These are phyloP conservation scores for Epicoccum sorghinum DNA, from an alignment of 2,329 filamentous ascomycete genomes.

Conservation along the genomic window DNA sequence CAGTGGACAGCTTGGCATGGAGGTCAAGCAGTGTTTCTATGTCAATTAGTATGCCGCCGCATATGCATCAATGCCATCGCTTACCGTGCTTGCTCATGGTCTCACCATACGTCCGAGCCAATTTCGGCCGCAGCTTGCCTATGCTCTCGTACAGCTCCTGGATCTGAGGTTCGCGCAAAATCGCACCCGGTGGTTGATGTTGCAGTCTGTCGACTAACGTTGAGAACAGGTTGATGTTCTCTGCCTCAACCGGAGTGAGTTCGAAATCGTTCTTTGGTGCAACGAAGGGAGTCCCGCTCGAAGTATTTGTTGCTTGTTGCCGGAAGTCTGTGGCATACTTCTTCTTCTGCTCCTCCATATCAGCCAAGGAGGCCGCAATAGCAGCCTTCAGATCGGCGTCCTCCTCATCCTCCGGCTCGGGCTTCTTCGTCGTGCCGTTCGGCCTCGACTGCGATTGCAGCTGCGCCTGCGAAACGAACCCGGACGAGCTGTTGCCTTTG, in stretches of 20 bases:
- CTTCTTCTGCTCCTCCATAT: slow-evolving; percentile 99
- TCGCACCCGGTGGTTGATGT: slow-evolving; percentile 93
- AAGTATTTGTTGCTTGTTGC: slow-evolving; percentile 68
- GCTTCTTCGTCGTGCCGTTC: slow-evolving; percentile 46
- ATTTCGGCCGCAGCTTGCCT: slow-evolving; percentile 86
- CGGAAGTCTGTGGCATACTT: slow-evolving; percentile 84
- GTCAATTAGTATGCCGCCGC: slow-evolving; percentile 40
- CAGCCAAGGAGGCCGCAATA: slow-evolving; percentile 90
- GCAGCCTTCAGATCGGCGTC: slow-evolving; percentile 93
- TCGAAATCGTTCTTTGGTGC: slow-evolving; percentile 91
- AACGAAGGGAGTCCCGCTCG: slow-evolving; percentile 56
- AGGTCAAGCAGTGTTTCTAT: slow-evolving; percentile 89
- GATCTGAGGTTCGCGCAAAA: slow-evolving; percentile 95
- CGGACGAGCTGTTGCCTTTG: slow-evolving; percentile 71
- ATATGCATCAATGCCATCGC: slow-evolving; percentile 34
- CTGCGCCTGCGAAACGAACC: slow-evolving; percentile 72
- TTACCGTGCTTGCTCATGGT: slow-evolving; percentile 99
- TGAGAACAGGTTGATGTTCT: slow-evolving; percentile 96
- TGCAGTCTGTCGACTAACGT: slow-evolving; percentile 93
- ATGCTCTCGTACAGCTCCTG: slow-evolving; percentile 98
- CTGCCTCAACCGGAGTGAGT: slow-evolving; percentile 88
- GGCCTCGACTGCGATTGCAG: slow-evolving; percentile 48
- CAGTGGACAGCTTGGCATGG: slow-evolving; percentile 92
- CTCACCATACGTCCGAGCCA: slow-evolving; percentile 94
- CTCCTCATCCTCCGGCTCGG: slow-evolving; percentile 72